A percentile compares a stretch with the other conserved stretches of the same genome.
Evolutionary conservation across 106 monocot genomes (phyloP).

Genomic region (Allium cepa): DNA sequence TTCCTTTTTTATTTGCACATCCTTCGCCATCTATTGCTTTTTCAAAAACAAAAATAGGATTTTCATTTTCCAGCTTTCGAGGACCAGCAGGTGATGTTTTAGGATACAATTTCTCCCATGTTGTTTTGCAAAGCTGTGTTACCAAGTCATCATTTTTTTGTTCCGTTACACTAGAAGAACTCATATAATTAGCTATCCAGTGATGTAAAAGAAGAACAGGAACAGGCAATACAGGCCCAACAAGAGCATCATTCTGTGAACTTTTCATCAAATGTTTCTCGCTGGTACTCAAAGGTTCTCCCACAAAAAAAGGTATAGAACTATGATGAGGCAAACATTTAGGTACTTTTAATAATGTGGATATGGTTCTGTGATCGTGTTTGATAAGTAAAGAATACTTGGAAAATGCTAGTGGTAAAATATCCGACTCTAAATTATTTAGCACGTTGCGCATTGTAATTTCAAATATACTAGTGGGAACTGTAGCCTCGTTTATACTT

Average conservation of each 20-base stretch:
- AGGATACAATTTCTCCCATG: slow-evolving; percentile 26
- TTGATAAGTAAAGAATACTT: slow-evolving; percentile 41
- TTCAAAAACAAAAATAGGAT: slow-evolving; percentile 47
- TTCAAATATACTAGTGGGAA: slow-evolving; percentile 64
- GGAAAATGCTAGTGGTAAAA: slow-evolving; percentile 57
- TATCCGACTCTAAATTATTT: slow-evolving; percentile 25
- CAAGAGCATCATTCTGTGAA: slow-evolving; percentile 25
- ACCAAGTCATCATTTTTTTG: slow-evolving; percentile 18
- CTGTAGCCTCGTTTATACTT: slow-evolving; percentile 32
- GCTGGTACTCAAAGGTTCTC: slow-evolving; percentile 39
- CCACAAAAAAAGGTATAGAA: slow-evolving; percentile 32
- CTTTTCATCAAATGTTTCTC: slow-evolving; percentile 19
- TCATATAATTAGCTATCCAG: neutral
- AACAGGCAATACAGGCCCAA: slow-evolving; percentile 77
- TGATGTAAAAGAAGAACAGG: slow-evolving; percentile 61
- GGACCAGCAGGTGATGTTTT: slow-evolving; percentile 35
- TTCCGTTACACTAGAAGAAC: neutral
- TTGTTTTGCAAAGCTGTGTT: slow-evolving; percentile 14
- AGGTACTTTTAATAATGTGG: slow-evolving; percentile 48
- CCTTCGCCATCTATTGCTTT: slow-evolving; percentile 4
- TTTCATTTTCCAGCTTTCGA: slow-evolving; percentile 11
- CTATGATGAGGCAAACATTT: slow-evolving; percentile 19
- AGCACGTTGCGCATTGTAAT: slow-evolving; percentile 44
- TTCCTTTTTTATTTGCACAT: neutral
- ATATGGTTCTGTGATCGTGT: neutral